A percentile compares a stretch with the other conserved stretches of the same genome.
These are phyloP conservation scores for Flaveria brownii DNA, from an alignment of 129 eudicot species.

Conservation along the genomic window DNA sequence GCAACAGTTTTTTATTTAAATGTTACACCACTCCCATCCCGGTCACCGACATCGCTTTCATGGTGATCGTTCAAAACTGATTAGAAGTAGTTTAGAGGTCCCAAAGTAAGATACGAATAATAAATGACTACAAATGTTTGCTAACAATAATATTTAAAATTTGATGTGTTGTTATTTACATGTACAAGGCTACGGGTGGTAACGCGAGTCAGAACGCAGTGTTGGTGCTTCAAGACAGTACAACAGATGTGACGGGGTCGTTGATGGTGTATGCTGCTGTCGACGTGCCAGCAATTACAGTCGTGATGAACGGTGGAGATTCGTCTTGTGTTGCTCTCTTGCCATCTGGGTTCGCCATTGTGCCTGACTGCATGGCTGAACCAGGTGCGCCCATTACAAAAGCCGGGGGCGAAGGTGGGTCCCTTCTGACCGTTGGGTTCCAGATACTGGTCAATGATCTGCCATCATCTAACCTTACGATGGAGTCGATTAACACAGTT, in stretches of 20 bases:
- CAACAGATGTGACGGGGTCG: conserved; percentile 57
- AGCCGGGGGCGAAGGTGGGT: conserved; percentile 48
- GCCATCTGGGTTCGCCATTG: conserved; percentile 80
- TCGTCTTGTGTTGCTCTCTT: conserved; percentile 55
- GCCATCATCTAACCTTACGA: conserved; percentile 56
- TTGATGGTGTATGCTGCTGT: conserved; percentile 65
- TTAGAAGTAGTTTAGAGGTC: too few species aligned
- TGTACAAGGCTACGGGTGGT: conserved; percentile 52
- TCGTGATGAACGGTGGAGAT: conserved; percentile 71
- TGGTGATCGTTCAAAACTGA: too few species aligned
- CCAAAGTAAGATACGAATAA: too few species aligned
- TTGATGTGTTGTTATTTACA: neutral
- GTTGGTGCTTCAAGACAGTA: conserved; percentile 73
- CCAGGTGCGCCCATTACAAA: conserved; percentile 35
- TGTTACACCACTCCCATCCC: neutral
- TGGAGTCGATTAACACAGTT: conserved; percentile 64
- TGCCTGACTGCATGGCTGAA: conserved; percentile 55
- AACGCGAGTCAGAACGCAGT: conserved; percentile 46
- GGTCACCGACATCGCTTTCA: neutral
- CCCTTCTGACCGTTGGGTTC: conserved; percentile 65
- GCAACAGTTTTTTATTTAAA: conserved; percentile 11
- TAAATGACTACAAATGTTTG: too few species aligned
- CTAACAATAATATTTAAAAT: too few species aligned
- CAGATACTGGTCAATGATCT: conserved; percentile 61
- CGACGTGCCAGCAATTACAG: conserved; percentile 47